phyloP scores from a whole-genome alignment of 225 moss, liverwort and hornwort species.

The Sphagnum contortum region DNA sequence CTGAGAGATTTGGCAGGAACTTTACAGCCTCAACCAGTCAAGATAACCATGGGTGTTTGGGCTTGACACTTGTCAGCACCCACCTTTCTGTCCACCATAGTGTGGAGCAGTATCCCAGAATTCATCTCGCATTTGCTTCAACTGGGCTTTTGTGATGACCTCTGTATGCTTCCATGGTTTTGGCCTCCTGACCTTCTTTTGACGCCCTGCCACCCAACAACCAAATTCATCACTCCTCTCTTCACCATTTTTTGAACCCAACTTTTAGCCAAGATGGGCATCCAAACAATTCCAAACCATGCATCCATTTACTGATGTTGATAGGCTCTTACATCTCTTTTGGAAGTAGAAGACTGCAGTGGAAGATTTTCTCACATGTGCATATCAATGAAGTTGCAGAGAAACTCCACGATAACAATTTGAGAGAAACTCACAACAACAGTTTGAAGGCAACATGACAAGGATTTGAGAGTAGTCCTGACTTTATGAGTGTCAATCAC shows the following conservation, averaged over 20 bases:
- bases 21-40: background rate
- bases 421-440: too few species aligned
- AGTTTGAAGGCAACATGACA: too few species aligned
- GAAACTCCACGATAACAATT: too few species aligned
- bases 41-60: too few species aligned
- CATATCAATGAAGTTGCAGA: too few species aligned
- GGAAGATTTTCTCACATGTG: background rate
- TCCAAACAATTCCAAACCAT: background rate
- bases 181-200: constrained; percentile 83
- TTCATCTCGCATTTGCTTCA: constrained; percentile 97
- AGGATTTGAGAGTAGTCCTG: too few species aligned
- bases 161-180: constrained; percentile 94
- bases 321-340: background rate
- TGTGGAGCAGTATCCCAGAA: constrained; percentile 99
- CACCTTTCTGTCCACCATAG: constrained; percentile 94
- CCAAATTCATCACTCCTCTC: constrained; percentile 2
- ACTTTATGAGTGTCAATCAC: too few species aligned
- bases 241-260: background rate
- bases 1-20: background rate
- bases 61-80: background rate
- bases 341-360: background rate
- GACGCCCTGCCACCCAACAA: constrained; percentile 58
- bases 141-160: constrained; percentile 57
- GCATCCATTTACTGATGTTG: background rate
- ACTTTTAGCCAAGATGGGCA: background rate